A percentile compares a stretch with the other conserved stretches of the same genome.
phyloP scores from a whole-genome alignment of 805 yeast genomes.

The Priceomyces medius region DNA sequence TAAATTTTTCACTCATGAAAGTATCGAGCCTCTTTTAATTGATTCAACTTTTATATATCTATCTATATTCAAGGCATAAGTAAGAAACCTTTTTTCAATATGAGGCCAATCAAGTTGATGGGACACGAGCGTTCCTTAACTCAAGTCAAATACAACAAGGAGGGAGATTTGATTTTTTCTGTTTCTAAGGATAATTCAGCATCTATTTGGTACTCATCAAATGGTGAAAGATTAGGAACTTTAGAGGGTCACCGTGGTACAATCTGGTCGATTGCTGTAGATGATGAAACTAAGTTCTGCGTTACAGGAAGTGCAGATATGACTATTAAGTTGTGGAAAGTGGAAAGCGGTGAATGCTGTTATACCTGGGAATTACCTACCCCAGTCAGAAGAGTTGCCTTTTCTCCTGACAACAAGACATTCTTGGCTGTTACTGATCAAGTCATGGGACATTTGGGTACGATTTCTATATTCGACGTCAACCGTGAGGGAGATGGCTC shows the following conservation, averaged over 20 bases:
- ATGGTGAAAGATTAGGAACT: constrained; percentile 97
- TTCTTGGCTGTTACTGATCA: constrained; percentile 81
- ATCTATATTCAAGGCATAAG: not conserved
- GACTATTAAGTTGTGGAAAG: constrained; percentile 80
- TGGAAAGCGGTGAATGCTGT: constrained; percentile 71
- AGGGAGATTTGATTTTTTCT: constrained; percentile 91
- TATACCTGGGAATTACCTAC: constrained; percentile 72
- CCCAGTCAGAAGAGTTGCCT: constrained; percentile 90
- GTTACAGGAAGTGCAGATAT: constrained; percentile 92
- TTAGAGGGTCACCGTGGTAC: constrained; percentile 84
- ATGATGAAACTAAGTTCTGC: constrained; percentile 61
- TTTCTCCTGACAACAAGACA: constrained; percentile 68
- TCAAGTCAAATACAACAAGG: constrained; percentile 91
- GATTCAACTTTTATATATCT: not conserved
- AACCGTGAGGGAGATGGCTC: constrained; percentile 42
- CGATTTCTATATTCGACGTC: constrained; percentile 66
- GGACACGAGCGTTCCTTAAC: constrained; percentile 98
- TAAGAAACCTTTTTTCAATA: constrained; percentile 11
- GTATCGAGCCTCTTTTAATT: not conserved
- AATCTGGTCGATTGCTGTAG: constrained; percentile 90
- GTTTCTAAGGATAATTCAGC: constrained; percentile 90
- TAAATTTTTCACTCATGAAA: constrained; percentile 3
- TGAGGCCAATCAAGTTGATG: constrained; percentile 62
- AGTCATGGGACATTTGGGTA: constrained; percentile 86
- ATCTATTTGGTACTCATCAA: constrained; percentile 89